Percentiles rank a stretch among this genome's conserved stretches.
Evolutionary conservation across 345 rosid species (phyloP).

Genomic region (rapeseed (Brassica napus)): DNA sequence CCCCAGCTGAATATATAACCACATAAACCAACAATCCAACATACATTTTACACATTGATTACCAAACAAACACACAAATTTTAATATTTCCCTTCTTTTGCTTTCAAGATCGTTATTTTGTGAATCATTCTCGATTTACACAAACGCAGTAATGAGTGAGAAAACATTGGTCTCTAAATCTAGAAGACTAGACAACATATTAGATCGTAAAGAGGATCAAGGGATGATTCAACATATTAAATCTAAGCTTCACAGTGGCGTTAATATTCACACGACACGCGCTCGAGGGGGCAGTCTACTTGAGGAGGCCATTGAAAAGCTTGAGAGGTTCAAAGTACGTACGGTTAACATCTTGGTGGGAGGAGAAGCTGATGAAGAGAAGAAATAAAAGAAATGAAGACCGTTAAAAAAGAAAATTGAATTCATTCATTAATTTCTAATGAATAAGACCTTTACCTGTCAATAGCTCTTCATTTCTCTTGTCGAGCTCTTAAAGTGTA

Average conservation of each 20-base stretch:
- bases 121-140: conserved; percentile 1
- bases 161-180: background rate
- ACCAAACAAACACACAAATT: background rate
- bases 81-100: background rate
- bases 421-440: conserved; percentile 13
- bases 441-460: background rate
- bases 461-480: background rate
- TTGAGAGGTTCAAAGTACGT: conserved; percentile 43
- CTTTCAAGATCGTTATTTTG: conserved; percentile 4
- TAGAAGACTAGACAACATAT: background rate
- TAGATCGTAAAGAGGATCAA: background rate
- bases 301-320: conserved; percentile 22
- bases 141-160: background rate
- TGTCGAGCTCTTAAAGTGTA: background rate
- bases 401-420: background rate
- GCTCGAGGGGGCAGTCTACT: conserved; percentile 34
- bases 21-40: background rate
- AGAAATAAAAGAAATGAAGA: conserved; percentile 19
- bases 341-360: conserved; percentile 37
- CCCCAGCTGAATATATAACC: background rate
- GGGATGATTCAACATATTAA: background rate
- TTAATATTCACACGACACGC: background rate
- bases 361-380: conserved; percentile 23
- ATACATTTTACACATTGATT: conserved; percentile 1
- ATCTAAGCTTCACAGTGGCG: background rate